A percentile compares a stretch with the other conserved stretches of the same genome.
These are phyloP conservation scores for Novymonas esmeraldas DNA, from an alignment of 208 protist genomes.

Conservation along the genomic window DNA sequence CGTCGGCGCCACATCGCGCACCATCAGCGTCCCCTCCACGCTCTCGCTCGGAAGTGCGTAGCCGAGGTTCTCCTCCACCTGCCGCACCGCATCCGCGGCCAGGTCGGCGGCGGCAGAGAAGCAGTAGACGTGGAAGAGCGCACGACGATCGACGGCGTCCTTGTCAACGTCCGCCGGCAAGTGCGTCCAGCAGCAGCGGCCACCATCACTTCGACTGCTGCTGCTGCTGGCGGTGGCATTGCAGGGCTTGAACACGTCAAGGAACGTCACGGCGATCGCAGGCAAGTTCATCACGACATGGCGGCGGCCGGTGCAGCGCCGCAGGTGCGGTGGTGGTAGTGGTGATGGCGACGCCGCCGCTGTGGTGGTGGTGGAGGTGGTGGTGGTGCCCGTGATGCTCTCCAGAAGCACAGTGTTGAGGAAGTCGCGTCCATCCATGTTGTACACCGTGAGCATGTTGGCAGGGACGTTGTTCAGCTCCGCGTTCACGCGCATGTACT, in stretches of 20 bases:
- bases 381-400: conserved; percentile 21
- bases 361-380: too few species aligned
- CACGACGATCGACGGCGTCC: conserved; percentile 25
- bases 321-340: neutral
- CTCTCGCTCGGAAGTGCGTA: conserved; percentile 51
- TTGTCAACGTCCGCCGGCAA: conserved; percentile 10
- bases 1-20: conserved; percentile 94
- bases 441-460: conserved; percentile 74
- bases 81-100: conserved; percentile 60
- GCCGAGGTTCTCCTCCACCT: conserved; percentile 69
- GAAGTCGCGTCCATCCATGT: conserved; percentile 96
- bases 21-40: conserved; percentile 75
- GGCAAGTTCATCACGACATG: conserved; percentile 98
- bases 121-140: conserved; percentile 89
- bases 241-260: conserved; percentile 86
- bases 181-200: conserved; percentile 39
- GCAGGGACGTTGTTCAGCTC: conserved; percentile 82
- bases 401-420: conserved; percentile 80
- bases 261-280: conserved; percentile 95
- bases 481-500: conserved; percentile 93
- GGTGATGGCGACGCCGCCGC: neutral
- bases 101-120: conserved; percentile 80
- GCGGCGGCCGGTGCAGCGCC: conserved; percentile 39
- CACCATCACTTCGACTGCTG: too few species aligned
- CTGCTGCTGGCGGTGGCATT: neutral